A percentile compares a stretch with the other conserved stretches of the same genome.
Evolutionary conservation across 2,329 filamentous ascomycete genomes (phyloP).

Genomic region (Eutypa lata): DNA sequence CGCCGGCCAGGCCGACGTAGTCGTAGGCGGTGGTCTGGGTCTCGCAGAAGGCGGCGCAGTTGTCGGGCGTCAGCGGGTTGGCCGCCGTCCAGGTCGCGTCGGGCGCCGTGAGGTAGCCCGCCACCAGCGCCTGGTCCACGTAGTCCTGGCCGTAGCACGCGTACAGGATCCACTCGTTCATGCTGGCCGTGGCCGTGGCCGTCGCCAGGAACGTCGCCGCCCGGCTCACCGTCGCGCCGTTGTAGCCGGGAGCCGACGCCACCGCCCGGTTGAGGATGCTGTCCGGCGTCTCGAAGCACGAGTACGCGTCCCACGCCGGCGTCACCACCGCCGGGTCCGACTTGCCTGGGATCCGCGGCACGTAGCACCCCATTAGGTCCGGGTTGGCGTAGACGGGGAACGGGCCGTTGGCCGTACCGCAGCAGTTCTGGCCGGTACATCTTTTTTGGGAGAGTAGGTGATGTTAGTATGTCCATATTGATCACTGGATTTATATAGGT

Average conservation of each 20-base stretch:
- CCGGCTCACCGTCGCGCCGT: slow-evolving; percentile 4
- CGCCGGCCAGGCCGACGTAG: slow-evolving; percentile 5
- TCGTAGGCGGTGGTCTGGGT: slow-evolving; percentile 6
- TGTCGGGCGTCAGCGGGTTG: neutral
- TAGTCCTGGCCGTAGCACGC: slow-evolving; percentile 12
- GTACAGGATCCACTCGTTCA: slow-evolving; percentile 6
- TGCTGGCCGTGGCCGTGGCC: slow-evolving; percentile 3
- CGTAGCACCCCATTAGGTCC: slow-evolving; percentile 46
- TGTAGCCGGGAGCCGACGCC: slow-evolving; percentile 1
- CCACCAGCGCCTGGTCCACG: neutral
- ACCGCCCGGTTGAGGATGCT: slow-evolving; percentile 6
- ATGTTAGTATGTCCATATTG: no score
- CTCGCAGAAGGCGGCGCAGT: neutral
- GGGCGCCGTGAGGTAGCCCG: neutral
- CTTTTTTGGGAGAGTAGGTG: no score
- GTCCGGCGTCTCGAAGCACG: slow-evolving; percentile 17
- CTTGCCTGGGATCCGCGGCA: slow-evolving; percentile 25
- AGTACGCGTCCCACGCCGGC: slow-evolving; percentile 7
- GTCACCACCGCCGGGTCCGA: slow-evolving; percentile 1
- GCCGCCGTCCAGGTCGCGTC: neutral
- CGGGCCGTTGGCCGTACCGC: slow-evolving; percentile 20
- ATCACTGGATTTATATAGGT: no score
- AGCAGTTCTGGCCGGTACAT: slow-evolving; percentile 16
- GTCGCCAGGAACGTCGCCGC: slow-evolving; percentile 16
- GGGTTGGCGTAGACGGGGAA: slow-evolving; percentile 50